Evolutionary conservation across 192 early-diverging fungal genomes (phyloP), one percentile per base, ranked within the genome.

Genomic region (Backusella liffmaniae): DNA sequence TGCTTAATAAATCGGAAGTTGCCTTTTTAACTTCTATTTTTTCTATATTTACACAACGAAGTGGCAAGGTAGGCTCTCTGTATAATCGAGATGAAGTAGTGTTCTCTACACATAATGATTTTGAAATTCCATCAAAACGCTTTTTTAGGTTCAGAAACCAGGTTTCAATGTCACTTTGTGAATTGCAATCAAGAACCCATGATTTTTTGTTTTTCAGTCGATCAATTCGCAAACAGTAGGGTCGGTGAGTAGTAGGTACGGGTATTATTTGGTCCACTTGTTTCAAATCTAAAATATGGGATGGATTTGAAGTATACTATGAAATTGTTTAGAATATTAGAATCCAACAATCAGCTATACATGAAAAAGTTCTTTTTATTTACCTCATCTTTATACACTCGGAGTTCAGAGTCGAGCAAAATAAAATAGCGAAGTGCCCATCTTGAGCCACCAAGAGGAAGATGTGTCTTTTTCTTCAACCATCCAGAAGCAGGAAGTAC

Each of bases 351-450:
- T 29, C n/a, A 13, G 0, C 23, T 62, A 29, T 62, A 23, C 7
- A 12, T 29, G 21, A 23, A 59, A 44, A 44, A 44, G 15, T 56
- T 32, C 0, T 32, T 12, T 62, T 62, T 13, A 29, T n/a, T 26
- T 62, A 62, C 56, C 23, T 69, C 67, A 69, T 67, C 66, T 34
- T 78, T 78, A 69, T 78, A 78, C 18, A 73, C 62, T 13, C 77
- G 65, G 8, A 78, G 36, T 42, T 78, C 77, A 56, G 72, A 69
- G 36, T 73, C 71, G 18, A 78, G 72, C 29, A 78, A 73, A 26
- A 78, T 73, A 34, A 78, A 73, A 36, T 59, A 78, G 1, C 72
- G 72, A 41, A 49, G 69, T 66, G 44, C 46, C 77, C 77, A 78
- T 34, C 77, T 46, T 35, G 73, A 73, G 32, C 56, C 21, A 62